Base-by-base conservation (phyloP, 371 early-diverging fungal genomes). In the Actinomucor elegans region DNA sequence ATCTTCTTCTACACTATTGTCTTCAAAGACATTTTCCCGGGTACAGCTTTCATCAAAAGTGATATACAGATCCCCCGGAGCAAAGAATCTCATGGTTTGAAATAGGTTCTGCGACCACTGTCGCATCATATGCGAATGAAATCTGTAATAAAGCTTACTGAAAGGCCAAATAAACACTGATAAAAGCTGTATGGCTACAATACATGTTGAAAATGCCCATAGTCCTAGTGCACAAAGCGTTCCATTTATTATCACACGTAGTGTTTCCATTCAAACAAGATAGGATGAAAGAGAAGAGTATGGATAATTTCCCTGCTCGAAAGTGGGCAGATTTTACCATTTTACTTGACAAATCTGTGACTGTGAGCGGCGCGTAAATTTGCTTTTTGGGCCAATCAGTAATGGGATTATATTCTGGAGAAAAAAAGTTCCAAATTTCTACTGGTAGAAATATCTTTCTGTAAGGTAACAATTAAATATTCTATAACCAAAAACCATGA, bases 61-160 rank as follows among this genome's bases (percentile, higher is more conserved):
- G 18, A 89, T 52, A 14, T 86, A 64, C 31, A 90, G 62, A 18
- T 76, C 73, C 10, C 82, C 66, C 1, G 90, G 89, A 11, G 83
- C 78, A 59, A 88, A 87, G 5, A 78, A 61, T 42, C 79, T 83
- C 49, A 83, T 83, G 35, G 81, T 60, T 37, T 81, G 69, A 27
- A 88, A 73, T 9, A 89, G 37, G 35, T 80, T 66, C 3, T 83
- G 78, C 5, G 83, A 80, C 79, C 87, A 89, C 32, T 86, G 75
- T 18, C 77, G 64, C 72, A 84, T 77, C 5, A 86, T 80, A 44
- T 73, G 69, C 15, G 66, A 60, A 67, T 53, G 54, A 35, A 72
- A 80, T 12, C 54, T 48, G 7, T 70, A 69, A 55, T 83, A 84
- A 18, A 65, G 36, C 10, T 57, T 55, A 0, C 74, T 67, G 24